phyloP scores from a whole-genome alignment of 2,329 filamentous ascomycete genomes.

The Metarhizium guizhouense region DNA sequence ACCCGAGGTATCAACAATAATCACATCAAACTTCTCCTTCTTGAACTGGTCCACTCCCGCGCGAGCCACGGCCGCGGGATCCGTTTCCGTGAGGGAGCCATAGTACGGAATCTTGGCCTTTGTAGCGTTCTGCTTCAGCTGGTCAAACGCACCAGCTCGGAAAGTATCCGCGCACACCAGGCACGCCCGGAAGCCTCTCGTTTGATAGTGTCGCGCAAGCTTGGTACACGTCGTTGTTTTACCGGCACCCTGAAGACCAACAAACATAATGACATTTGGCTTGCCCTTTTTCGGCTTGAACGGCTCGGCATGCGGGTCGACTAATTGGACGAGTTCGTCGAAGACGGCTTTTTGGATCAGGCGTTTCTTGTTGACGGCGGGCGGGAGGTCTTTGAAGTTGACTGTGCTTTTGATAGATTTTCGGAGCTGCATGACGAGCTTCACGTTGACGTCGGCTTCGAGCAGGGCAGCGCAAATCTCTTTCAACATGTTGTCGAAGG shows the following conservation, averaged over 20 bases:
- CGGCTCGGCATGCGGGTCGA: constrained; percentile 88
- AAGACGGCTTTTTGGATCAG: constrained; percentile 97
- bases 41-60: constrained; percentile 98
- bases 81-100: constrained; percentile 90
- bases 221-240: constrained; percentile 99
- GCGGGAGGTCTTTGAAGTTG: constrained; percentile 88
- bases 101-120: constrained; percentile 99
- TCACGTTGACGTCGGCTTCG: constrained; percentile 95
- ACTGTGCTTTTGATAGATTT: constrained; percentile 87
- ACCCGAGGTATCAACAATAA: constrained; percentile 96
- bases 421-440: constrained; percentile 80
- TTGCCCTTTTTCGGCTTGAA: constrained; percentile 97
- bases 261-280: constrained; percentile 98
- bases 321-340: constrained; percentile 89
- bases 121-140: constrained; percentile 96
- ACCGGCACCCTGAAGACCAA: constrained; percentile 92
- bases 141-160: constrained; percentile 95
- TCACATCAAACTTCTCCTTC: constrained; percentile 96
- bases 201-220: constrained; percentile 88
- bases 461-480: constrained; percentile 94
- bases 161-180: constrained; percentile 97
- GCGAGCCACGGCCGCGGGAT: constrained; percentile 85
- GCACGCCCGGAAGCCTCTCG: constrained; percentile 83
- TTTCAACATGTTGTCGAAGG: constrained; percentile 96
- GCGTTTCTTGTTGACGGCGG: constrained; percentile 95